Percentiles rank a stretch among this genome's conserved stretches.
These are phyloP conservation scores for Boletus fagicola DNA, from an alignment of 768 basidiomycete genomes.

Conservation along the genomic window DNA sequence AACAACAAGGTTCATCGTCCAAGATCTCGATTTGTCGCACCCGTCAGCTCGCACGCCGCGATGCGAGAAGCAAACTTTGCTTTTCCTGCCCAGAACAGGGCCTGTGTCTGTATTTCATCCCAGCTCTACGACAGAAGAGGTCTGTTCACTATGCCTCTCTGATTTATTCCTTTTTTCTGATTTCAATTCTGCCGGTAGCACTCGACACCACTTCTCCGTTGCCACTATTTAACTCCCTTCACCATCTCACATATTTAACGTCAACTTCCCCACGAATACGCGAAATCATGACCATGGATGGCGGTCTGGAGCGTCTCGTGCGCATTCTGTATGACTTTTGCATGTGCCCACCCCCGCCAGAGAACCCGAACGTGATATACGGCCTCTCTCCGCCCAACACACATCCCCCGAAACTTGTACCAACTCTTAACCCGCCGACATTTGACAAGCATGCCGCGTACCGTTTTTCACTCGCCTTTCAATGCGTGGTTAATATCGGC, in stretches of 20 bases:
- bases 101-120: slow-evolving; percentile 90
- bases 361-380: slow-evolving; percentile 72
- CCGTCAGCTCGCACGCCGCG: slow-evolving; percentile 21
- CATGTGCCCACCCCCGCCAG: slow-evolving; percentile 76
- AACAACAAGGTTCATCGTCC: slow-evolving; percentile 3
- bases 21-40: slow-evolving; percentile 20
- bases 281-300: slow-evolving; percentile 97
- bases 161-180: slow-evolving; percentile 3
- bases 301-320: slow-evolving; percentile 93
- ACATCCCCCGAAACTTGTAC: slow-evolving; percentile 51
- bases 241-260: slow-evolving; percentile 93
- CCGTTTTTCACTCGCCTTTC: slow-evolving; percentile 90
- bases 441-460: slow-evolving; percentile 86
- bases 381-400: slow-evolving; percentile 69
- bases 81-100: slow-evolving; percentile 92
- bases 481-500: slow-evolving; percentile 96
- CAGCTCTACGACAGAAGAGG: slow-evolving; percentile 95
- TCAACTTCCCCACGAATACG: slow-evolving; percentile 96
- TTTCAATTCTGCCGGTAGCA: slow-evolving; percentile 30
- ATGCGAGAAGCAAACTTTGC: slow-evolving; percentile 97
- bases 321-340: slow-evolving; percentile 89
- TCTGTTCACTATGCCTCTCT: slow-evolving; percentile 37
- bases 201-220: slow-evolving; percentile 56
- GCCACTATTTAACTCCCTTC: slow-evolving; percentile 89
- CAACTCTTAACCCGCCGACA: slow-evolving; percentile 62